Conservation (phyloP, 208 protist species). For the Blastocrithidia nonstop region DNA sequence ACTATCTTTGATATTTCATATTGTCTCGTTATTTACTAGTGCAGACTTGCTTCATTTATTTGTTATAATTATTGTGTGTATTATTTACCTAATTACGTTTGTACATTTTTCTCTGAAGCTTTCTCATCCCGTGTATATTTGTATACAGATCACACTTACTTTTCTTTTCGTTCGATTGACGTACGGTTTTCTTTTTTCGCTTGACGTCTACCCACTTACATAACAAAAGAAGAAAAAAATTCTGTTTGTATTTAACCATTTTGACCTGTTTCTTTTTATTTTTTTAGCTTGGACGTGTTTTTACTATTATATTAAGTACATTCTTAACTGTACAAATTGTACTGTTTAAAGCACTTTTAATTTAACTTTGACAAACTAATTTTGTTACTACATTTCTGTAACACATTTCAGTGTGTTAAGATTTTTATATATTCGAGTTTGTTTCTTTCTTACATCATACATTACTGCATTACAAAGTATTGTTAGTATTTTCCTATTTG, state of each 20-base stretch:
- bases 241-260: neutral
- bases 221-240: neutral
- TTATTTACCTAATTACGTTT: neutral
- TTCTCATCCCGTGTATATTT: slow-evolving; percentile 5
- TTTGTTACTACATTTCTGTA: slow-evolving; percentile 5
- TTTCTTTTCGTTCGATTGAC: no score
- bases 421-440: slow-evolving; percentile 2
- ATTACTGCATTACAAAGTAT: neutral
- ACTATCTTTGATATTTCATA: neutral
- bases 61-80: neutral
- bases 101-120: neutral
- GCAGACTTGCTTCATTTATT: slow-evolving; percentile 1
- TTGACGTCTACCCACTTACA: neutral
- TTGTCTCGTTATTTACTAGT: slow-evolving; percentile 1
- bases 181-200: neutral
- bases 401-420: neutral
- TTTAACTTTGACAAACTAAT: neutral
- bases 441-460: slow-evolving; percentile 1
- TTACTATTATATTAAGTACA: slow-evolving; percentile 4
- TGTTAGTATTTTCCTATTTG: no score
- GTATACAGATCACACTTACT: no score
- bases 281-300: neutral
- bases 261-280: neutral
- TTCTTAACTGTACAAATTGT: slow-evolving; percentile 4
- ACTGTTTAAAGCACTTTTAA: slow-evolving; percentile 3